Percentiles rank a stretch among this genome's conserved stretches.
Evolutionary conservation across 495 filamentous ascomycete genomes (phyloP).

Genomic region (Amphirosellinia nigrospora): DNA sequence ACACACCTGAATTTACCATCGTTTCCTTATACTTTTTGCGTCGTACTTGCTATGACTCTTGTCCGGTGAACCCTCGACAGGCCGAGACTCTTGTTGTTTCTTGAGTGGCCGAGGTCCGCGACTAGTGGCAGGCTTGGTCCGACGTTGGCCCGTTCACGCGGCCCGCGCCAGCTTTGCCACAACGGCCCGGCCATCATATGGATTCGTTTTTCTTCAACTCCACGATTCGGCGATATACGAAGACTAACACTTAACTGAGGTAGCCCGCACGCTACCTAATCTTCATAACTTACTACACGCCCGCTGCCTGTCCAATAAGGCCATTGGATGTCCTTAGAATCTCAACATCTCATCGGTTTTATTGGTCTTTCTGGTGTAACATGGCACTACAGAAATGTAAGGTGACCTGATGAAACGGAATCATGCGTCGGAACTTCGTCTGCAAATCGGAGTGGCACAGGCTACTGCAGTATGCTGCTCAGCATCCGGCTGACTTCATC

Average conservation of each 20-base stretch:
- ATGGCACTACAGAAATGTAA: slow-evolving; percentile 10
- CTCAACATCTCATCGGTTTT: not conserved
- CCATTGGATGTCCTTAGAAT: not conserved
- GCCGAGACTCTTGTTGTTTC: not conserved
- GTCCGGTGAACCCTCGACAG: not conserved
- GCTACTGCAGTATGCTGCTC: slow-evolving; percentile 4
- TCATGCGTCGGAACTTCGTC: slow-evolving; percentile 10
- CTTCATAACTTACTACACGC: not conserved
- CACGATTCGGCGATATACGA: slow-evolving; percentile 22
- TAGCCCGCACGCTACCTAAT: slow-evolving; percentile 10
- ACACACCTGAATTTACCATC: not conserved
- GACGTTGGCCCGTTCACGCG: slow-evolving; percentile 27
- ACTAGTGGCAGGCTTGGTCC: slow-evolving; percentile 10
- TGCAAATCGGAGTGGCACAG: slow-evolving; percentile 15
- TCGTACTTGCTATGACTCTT: not conserved
- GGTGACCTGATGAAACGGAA: slow-evolving; percentile 6
- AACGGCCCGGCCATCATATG: slow-evolving; percentile 18
- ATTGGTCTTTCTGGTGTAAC: slow-evolving; percentile 4
- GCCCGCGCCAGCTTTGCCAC: slow-evolving; percentile 27
- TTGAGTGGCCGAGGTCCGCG: slow-evolving; percentile 12
- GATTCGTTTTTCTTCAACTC: slow-evolving; percentile 17
- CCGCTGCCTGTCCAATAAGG: slow-evolving; percentile 1
- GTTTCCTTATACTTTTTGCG: not conserved
- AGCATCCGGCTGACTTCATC: slow-evolving; percentile 4
- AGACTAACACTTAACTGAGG: slow-evolving; percentile 4